Evolutionary conservation across 495 filamentous ascomycete species (phyloP).

Genomic region (Rusavskia elegans): DNA sequence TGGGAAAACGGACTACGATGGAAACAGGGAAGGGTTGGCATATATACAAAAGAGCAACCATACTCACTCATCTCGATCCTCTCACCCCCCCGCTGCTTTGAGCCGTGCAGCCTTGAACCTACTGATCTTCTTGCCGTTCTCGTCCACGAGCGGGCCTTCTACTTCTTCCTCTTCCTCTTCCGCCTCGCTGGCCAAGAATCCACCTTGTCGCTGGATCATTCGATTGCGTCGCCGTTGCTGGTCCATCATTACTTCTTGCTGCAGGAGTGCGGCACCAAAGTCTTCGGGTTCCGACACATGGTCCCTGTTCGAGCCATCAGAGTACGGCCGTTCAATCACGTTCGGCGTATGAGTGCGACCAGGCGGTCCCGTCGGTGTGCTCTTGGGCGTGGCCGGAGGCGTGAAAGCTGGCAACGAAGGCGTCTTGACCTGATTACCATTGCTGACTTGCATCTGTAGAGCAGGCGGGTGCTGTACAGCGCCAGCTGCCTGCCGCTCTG

Average conservation of each 20-base stretch:
- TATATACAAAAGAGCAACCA: not conserved
- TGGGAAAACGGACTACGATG: slow-evolving; percentile 10
- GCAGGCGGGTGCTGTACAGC: not conserved
- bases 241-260: slow-evolving; percentile 63
- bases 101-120: slow-evolving; percentile 78
- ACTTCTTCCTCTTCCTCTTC: slow-evolving; percentile 36
- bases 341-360: slow-evolving; percentile 39
- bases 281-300: slow-evolving; percentile 46
- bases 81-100: not conserved
- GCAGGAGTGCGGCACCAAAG: slow-evolving; percentile 53
- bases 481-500: not conserved
- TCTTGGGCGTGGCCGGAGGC: slow-evolving; percentile 7
- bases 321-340: slow-evolving; percentile 43
- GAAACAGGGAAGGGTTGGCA: slow-evolving; percentile 33
- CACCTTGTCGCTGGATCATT: slow-evolving; percentile 64
- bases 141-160: slow-evolving; percentile 42
- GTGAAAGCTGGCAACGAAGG: not conserved
- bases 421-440: not conserved
- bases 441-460: not conserved
- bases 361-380: slow-evolving; percentile 34
- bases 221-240: slow-evolving; percentile 66
- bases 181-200: slow-evolving; percentile 43
- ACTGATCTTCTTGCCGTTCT: slow-evolving; percentile 63
- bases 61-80: not conserved
- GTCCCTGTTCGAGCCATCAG: slow-evolving; percentile 11